These are phyloP conservation scores for Azolla pinnata DNA, from an alignment of 75 land plant genomes.

Conservation along the genomic window DNA sequence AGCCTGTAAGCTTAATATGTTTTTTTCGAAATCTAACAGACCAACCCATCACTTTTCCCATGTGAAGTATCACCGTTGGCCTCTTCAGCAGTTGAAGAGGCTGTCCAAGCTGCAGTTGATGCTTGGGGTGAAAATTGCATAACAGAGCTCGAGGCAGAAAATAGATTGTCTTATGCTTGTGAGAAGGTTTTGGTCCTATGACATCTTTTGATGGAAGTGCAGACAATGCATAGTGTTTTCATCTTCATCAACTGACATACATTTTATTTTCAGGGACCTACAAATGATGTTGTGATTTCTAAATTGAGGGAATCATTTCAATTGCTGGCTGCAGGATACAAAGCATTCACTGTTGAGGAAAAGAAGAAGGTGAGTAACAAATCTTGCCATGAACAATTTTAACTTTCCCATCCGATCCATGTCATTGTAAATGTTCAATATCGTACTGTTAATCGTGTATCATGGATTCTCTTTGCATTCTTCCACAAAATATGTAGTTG, in stretches of 20 bases:
- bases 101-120: slow-evolving; percentile 70
- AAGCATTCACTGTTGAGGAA: slow-evolving; percentile 81
- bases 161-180: slow-evolving; percentile 86
- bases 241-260: too few relatives aligned
- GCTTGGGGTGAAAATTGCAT: slow-evolving; percentile 76
- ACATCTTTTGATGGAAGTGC: too few relatives aligned
- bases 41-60: slow-evolving; percentile 74
- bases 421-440: too few relatives aligned
- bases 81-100: slow-evolving; percentile 54
- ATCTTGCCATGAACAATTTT: too few relatives aligned
- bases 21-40: too few relatives aligned
- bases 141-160: slow-evolving; percentile 94
- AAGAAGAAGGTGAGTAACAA: slow-evolving; percentile 66
- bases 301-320: slow-evolving; percentile 53
- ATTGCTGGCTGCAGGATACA: slow-evolving; percentile 63
- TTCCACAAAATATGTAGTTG: too few relatives aligned
- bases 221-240: too few relatives aligned
- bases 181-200: slow-evolving; percentile 76
- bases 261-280: slow-evolving; percentile 65
- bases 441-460: too few relatives aligned
- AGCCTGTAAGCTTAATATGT: too few relatives aligned
- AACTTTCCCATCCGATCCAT: too few relatives aligned
- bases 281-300: slow-evolving; percentile 67
- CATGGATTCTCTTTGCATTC: too few relatives aligned
- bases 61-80: slow-evolving; percentile 62